Evolutionary conservation across 805 yeast genomes (phyloP).

Genomic region (Candida palmyrensis): DNA sequence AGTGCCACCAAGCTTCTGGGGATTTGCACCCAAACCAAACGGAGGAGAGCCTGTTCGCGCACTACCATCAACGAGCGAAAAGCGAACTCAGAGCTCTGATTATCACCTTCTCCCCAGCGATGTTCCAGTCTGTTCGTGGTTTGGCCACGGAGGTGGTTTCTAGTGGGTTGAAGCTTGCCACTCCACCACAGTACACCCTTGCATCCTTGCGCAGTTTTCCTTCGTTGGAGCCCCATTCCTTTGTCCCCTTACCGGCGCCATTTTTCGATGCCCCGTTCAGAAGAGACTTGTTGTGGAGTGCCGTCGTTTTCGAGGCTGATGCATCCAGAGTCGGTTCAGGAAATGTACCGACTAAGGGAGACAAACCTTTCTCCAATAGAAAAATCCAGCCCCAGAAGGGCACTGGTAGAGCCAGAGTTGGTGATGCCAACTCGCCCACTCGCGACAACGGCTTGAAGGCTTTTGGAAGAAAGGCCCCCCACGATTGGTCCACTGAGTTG

Average conservation of each 20-base stretch:
- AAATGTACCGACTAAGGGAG: slow-evolving; percentile 81
- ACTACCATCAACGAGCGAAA: neutral
- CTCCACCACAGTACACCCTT: slow-evolving; percentile 68
- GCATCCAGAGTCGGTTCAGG: slow-evolving; percentile 84
- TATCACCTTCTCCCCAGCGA: slow-evolving; percentile 13
- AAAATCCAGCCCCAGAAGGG: slow-evolving; percentile 91
- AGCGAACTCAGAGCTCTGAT: neutral
- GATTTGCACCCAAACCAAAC: too few relatives aligned
- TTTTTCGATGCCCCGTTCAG: slow-evolving; percentile 73
- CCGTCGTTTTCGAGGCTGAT: slow-evolving; percentile 90
- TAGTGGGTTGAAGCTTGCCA: slow-evolving; percentile 17
- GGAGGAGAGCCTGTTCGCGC: too few relatives aligned
- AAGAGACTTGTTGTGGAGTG: slow-evolving; percentile 90
- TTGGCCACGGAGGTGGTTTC: slow-evolving; percentile 22
- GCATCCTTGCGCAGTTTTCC: slow-evolving; percentile 83
- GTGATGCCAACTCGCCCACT: slow-evolving; percentile 93
- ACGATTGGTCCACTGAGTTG: slow-evolving; percentile 76
- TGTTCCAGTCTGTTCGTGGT: slow-evolving; percentile 22
- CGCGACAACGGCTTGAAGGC: slow-evolving; percentile 89
- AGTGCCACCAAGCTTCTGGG: too few relatives aligned
- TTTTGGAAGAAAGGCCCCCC: slow-evolving; percentile 84
- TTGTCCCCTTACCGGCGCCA: slow-evolving; percentile 71
- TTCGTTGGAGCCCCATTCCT: slow-evolving; percentile 75
- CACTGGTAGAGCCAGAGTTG: slow-evolving; percentile 90
- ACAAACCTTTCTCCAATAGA: slow-evolving; percentile 77